phyloP scores from a whole-genome alignment of 2,329 filamentous ascomycete genomes.

The Alternaria gaisen region DNA sequence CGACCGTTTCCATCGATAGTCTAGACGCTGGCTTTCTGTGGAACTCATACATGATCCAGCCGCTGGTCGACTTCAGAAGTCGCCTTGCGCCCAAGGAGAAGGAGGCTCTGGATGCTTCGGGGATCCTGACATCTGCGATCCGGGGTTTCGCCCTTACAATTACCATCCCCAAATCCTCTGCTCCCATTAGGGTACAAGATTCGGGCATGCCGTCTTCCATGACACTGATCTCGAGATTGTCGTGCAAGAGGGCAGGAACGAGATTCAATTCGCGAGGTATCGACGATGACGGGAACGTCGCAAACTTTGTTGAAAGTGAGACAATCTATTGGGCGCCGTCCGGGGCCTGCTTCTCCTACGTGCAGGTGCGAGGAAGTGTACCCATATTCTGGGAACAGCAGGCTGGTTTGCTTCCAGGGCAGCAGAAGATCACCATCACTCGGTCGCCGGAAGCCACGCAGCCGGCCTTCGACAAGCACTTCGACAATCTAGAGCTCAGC shows the following conservation, averaged over 20 bases:
- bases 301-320: slow-evolving; percentile 99
- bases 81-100: slow-evolving; percentile 79
- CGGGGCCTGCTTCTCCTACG: slow-evolving; percentile 86
- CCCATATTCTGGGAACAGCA: slow-evolving; percentile 98
- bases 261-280: slow-evolving; percentile 97
- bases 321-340: slow-evolving; percentile 87
- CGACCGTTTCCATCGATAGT: slow-evolving; percentile 88
- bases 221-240: slow-evolving; percentile 90
- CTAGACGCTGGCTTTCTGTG: slow-evolving; percentile 93
- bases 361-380: slow-evolving; percentile 89
- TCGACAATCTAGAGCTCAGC: slow-evolving; percentile 81
- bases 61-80: slow-evolving; percentile 87
- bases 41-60: slow-evolving; percentile 99
- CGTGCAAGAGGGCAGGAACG: slow-evolving; percentile 89
- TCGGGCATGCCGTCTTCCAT: slow-evolving; percentile 82
- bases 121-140: slow-evolving; percentile 91
- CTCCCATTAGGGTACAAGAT: slow-evolving; percentile 71
- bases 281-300: slow-evolving; percentile 95
- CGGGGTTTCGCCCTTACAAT: slow-evolving; percentile 90
- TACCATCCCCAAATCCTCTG: slow-evolving; percentile 78
- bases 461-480: slow-evolving; percentile 94
- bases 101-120: slow-evolving; percentile 81
- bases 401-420: slow-evolving; percentile 84
- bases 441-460: slow-evolving; percentile 89
- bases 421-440: slow-evolving; percentile 93